A percentile compares a stretch with the other conserved stretches of the same genome.
Conservation (phyloP, 371 early-diverging fungal genomes). For the Mortierella sp. region DNA sequence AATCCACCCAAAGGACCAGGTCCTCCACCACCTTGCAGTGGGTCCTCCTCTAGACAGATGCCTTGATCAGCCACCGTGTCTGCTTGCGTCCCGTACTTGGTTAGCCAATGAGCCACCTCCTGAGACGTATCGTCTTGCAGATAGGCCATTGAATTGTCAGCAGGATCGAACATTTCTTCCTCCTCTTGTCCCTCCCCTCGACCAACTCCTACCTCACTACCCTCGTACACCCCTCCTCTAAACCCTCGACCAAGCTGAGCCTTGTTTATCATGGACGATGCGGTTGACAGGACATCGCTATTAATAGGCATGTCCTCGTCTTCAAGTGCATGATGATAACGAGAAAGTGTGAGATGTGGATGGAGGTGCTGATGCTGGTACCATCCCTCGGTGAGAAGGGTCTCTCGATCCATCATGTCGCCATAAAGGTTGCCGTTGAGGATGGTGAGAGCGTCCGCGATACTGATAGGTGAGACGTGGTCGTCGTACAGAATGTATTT, state of each 20-base stretch:
- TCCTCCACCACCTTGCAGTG: slow-evolving; percentile 26
- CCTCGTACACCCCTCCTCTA: too few relatives aligned
- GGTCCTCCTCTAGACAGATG: not conserved
- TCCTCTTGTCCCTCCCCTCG: too few relatives aligned
- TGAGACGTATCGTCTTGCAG: not conserved
- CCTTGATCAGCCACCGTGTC: too few relatives aligned
- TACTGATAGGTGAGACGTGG: slow-evolving; percentile 36
- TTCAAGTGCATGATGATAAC: not conserved
- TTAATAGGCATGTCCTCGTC: slow-evolving; percentile 12
- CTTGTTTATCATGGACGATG: not conserved
- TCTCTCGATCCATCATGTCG: slow-evolving; percentile 3
- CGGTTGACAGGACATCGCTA: slow-evolving; percentile 2
- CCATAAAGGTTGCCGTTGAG: slow-evolving; percentile 34
- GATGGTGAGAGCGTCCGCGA: slow-evolving; percentile 26
- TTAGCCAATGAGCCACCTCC: too few relatives aligned
- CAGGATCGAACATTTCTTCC: slow-evolving; percentile 1
- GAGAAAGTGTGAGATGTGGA: not conserved
- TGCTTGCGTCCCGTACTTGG: too few relatives aligned
- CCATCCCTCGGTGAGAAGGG: too few relatives aligned
- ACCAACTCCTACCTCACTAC: too few relatives aligned
- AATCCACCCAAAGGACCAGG: slow-evolving; percentile 18
- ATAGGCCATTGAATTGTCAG: not conserved
- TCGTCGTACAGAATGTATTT: slow-evolving; percentile 52
- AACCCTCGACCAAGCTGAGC: too few relatives aligned
- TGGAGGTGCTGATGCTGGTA: too few relatives aligned